Conservation (phyloP, 1,284 basidiomycete genomes). For the Austroboletus olivaceoglutinosus region DNA sequence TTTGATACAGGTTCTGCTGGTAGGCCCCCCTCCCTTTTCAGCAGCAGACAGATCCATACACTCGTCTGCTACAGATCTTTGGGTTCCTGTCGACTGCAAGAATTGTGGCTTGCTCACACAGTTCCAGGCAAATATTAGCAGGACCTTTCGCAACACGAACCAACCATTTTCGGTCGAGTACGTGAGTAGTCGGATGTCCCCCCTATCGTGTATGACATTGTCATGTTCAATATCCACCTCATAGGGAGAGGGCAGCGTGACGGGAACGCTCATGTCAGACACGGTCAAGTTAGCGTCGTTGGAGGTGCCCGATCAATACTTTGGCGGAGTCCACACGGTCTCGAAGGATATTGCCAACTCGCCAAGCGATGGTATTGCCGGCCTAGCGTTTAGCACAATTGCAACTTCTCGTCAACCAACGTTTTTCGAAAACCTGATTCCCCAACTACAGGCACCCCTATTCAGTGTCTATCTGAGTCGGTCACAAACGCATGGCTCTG, state of each 20-base stretch:
- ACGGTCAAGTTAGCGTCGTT: slow-evolving; percentile 47
- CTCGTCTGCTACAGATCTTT: slow-evolving; percentile 39
- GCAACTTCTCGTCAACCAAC: slow-evolving; percentile 46
- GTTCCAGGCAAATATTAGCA: slow-evolving; percentile 40
- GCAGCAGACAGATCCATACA: background rate
- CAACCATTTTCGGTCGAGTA: slow-evolving; percentile 51
- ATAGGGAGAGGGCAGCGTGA: slow-evolving; percentile 50
- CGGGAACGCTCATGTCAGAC: slow-evolving; percentile 48
- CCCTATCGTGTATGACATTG: slow-evolving; percentile 16
- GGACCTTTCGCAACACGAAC: slow-evolving; percentile 37
- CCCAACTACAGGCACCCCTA: slow-evolving; percentile 42
- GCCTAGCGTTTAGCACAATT: slow-evolving; percentile 58
- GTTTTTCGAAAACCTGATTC: slow-evolving; percentile 62
- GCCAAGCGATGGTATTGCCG: slow-evolving; percentile 55
- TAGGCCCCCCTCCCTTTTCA: slow-evolving; percentile 1
- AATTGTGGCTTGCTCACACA: slow-evolving; percentile 37
- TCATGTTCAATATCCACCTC: slow-evolving; percentile 11
- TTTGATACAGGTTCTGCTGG: slow-evolving; percentile 59
- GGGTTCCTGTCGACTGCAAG: slow-evolving; percentile 46
- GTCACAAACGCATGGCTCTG: slow-evolving; percentile 44
- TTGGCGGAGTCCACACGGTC: slow-evolving; percentile 45
- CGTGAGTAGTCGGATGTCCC: slow-evolving; percentile 39
- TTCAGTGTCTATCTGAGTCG: slow-evolving; percentile 61
- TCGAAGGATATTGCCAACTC: slow-evolving; percentile 44
- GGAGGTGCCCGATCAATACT: slow-evolving; percentile 43